Conservation (phyloP, 1,284 basidiomycete genomes). For the Moniliophthora roreri region DNA sequence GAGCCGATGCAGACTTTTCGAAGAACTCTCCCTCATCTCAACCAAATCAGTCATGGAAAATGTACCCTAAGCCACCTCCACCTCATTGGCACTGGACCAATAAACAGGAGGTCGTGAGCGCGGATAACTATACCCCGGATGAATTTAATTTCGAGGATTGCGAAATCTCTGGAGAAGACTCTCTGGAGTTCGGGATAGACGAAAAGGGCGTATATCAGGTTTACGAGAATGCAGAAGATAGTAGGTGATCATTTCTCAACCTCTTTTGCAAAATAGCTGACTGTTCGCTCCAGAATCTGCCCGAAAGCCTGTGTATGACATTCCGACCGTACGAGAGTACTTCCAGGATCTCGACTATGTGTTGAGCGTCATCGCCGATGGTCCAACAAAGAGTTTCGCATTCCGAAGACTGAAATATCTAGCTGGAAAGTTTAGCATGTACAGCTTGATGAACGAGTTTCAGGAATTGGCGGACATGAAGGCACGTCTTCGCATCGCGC, state of each 20-base stretch:
- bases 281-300: conserved; percentile 22
- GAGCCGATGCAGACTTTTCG: conserved; percentile 53
- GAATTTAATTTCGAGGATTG: conserved; percentile 71
- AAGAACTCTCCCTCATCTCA: conserved; percentile 27
- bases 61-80: conserved; percentile 88
- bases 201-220: conserved; percentile 88
- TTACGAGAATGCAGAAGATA: conserved; percentile 43
- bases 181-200: conserved; percentile 74
- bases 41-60: conserved; percentile 70
- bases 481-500: too few species aligned
- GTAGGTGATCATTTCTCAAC: conserved; percentile 9
- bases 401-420: conserved; percentile 93
- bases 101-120: conserved; percentile 48
- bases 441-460: conserved; percentile 90
- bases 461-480: conserved; percentile 98
- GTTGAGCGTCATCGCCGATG: conserved; percentile 84
- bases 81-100: conserved; percentile 91
- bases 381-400: conserved; percentile 95
- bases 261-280: neutral
- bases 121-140: conserved; percentile 37
- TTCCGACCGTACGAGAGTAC: conserved; percentile 91
- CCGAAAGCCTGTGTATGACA: conserved; percentile 67
- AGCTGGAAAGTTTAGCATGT: conserved; percentile 95
- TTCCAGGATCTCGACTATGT: conserved; percentile 96
- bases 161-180: conserved; percentile 64